These are phyloP conservation scores for Pilobolus umbonatus DNA, from an alignment of 192 early-diverging fungal species.

Conservation along the genomic window DNA sequence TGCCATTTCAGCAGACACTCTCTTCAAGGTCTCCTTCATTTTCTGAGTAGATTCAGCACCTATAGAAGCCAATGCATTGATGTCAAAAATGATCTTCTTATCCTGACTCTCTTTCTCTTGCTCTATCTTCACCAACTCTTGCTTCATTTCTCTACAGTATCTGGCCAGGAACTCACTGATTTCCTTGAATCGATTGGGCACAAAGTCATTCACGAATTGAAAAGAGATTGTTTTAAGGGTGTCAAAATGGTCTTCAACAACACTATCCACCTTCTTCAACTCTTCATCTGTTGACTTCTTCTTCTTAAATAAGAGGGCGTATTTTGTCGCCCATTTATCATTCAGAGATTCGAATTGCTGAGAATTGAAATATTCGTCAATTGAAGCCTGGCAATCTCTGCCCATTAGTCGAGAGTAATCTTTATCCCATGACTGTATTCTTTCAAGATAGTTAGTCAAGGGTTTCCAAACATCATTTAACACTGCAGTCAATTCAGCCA, in stretches of 20 bases:
- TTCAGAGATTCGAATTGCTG: slow-evolving; percentile 36
- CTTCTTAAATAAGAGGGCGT: not conserved
- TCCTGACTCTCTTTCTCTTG: not conserved
- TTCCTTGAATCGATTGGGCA: not conserved
- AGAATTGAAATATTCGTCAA: slow-evolving; percentile 23
- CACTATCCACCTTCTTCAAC: not conserved
- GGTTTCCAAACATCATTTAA: slow-evolving; percentile 65
- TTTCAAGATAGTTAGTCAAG: slow-evolving; percentile 32
- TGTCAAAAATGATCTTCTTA: not conserved
- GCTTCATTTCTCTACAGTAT: slow-evolving; percentile 7
- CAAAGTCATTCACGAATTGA: not conserved
- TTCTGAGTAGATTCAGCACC: too few species aligned
- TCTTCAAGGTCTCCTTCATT: not conserved
- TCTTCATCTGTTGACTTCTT: slow-evolving; percentile 1
- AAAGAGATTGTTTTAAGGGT: not conserved
- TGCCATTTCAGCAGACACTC: not conserved
- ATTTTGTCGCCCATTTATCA: slow-evolving; percentile 43
- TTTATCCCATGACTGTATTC: slow-evolving; percentile 15
- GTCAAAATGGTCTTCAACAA: not conserved
- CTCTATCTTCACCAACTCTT: not conserved
- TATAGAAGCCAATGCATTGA: too few species aligned
- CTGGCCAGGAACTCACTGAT: too few species aligned
- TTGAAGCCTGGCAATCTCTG: slow-evolving; percentile 6
- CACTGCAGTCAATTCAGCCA: slow-evolving; percentile 51
- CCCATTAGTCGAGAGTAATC: slow-evolving; percentile 23